Base-by-base conservation (phyloP, 1,284 basidiomycete species). In the Tranzscheliella williamsii region DNA sequence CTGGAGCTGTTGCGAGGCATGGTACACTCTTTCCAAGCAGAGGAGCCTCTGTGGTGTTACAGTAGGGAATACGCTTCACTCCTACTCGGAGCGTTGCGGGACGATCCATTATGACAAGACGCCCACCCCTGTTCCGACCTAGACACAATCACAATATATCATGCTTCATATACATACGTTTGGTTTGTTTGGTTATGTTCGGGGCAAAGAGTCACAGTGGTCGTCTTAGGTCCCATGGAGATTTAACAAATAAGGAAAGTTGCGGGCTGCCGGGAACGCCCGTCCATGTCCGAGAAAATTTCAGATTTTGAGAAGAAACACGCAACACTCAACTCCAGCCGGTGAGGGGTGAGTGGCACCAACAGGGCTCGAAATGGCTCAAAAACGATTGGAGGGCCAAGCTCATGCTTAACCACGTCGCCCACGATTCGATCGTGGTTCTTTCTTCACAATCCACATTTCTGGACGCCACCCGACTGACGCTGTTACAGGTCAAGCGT, bases 271-370 rank as follows among this genome's bases (percentile, higher is more conserved):
- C 12, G 18, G 7, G 33, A 53, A 53, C n/a, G n/a, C n/a, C n/a
- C n/a, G n/a, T n/a, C n/a, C n/a, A n/a, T n/a, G n/a, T n/a, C n/a
- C n/a, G n/a, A n/a, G n/a, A n/a, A 53, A 46, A 29, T 53, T 53
- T 53, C 42, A 46, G 43, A 42, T 29, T 46, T 53, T 53, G 37
- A 34, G 50, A 53, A 53, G 50, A 53, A 53, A 33, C 24, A 20
- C 40, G 24, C 18, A 29, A 29, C n/a, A n/a, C n/a, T 21, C 32
- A 18, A 2, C 34, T 9, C 22, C n/a, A 16, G 18, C 23, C 33
- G n/a, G 24, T 4, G 32, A 21, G 30, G 15, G 15, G 33, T 13
- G 23, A 24, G 27, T 11, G 27, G n/a, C 11, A 24, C 5, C 4
- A 17, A 12, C 36, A 38, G 23, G 23, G 22, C 24, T 38, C 23